A percentile compares a stretch with the other conserved stretches of the same genome.
Conservation (phyloP, 108 stramenopile genomes). For the Stephanodiscus minutulus region DNA sequence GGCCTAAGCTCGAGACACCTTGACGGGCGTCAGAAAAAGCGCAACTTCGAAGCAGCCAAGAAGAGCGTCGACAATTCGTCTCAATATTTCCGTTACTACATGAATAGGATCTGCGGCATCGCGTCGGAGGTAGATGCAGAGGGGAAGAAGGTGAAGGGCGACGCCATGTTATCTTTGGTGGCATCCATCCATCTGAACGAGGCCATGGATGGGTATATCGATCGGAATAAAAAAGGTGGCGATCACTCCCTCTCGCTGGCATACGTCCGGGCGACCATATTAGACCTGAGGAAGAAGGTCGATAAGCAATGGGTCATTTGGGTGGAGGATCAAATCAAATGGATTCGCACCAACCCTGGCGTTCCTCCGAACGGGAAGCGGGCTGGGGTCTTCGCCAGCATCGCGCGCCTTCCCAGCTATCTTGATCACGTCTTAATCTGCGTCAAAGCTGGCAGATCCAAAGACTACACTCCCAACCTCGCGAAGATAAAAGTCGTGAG, state of each 20-base stretch:
- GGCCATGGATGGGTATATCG: slow-evolving; percentile 87
- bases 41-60: slow-evolving; percentile 85
- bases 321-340: slow-evolving; percentile 87
- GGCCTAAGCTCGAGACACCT: slow-evolving; percentile 76
- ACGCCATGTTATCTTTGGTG: slow-evolving; percentile 84
- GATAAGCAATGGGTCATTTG: slow-evolving; percentile 90
- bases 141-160: slow-evolving; percentile 59
- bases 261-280: slow-evolving; percentile 85
- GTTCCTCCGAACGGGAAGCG: slow-evolving; percentile 86
- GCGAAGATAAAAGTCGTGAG: slow-evolving; percentile 85
- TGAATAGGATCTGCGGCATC: slow-evolving; percentile 82
- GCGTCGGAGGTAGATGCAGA: slow-evolving; percentile 65
- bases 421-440: slow-evolving; percentile 83
- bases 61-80: slow-evolving; percentile 82
- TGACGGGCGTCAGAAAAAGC: slow-evolving; percentile 87
- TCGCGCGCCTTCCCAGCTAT: slow-evolving; percentile 79
- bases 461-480: slow-evolving; percentile 74
- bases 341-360: slow-evolving; percentile 81
- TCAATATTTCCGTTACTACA: slow-evolving; percentile 84
- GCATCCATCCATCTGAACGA: slow-evolving; percentile 85
- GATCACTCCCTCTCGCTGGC: slow-evolving; percentile 88
- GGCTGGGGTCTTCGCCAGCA: slow-evolving; percentile 82
- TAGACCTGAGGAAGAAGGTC: slow-evolving; percentile 81
- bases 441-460: slow-evolving; percentile 72
- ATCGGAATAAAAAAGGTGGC: slow-evolving; percentile 88